These are phyloP conservation scores for Suhomyces emberorum DNA, from an alignment of 805 yeast genomes.

Conservation along the genomic window DNA sequence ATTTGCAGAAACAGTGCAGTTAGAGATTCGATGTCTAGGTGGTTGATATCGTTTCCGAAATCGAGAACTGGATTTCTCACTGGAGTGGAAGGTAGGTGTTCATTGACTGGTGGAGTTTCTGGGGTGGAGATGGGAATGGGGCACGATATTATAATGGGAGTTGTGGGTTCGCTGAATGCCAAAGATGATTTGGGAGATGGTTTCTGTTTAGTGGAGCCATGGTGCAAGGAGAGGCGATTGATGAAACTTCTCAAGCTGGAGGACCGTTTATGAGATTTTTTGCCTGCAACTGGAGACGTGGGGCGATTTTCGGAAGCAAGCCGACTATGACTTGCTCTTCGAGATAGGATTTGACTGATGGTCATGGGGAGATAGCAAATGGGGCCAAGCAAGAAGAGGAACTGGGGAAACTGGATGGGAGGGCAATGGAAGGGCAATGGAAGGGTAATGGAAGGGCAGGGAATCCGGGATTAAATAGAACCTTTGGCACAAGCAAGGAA, in stretches of 20 bases:
- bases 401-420: too few species aligned
- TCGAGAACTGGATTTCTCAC: too few species aligned
- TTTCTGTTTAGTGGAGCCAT: background rate
- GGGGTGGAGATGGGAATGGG: conserved; percentile 2
- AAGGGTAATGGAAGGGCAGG: too few species aligned
- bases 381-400: too few species aligned
- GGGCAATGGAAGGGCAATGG: too few species aligned
- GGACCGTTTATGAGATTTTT: conserved; percentile 2
- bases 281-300: background rate
- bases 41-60: too few species aligned
- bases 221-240: background rate
- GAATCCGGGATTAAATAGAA: too few species aligned
- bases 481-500: too few species aligned
- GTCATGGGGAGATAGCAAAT: too few species aligned
- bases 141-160: conserved; percentile 1
- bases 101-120: background rate
- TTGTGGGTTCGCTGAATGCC: background rate
- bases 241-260: conserved; percentile 2
- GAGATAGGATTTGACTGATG: conserved; percentile 1
- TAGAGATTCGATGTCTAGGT: conserved; percentile 1
- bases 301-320: background rate
- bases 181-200: background rate
- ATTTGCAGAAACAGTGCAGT: conserved; percentile 4
- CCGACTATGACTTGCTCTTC: background rate
- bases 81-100: background rate